Base-by-base conservation (phyloP, 768 basidiomycete genomes). In the Mycena amicta region DNA sequence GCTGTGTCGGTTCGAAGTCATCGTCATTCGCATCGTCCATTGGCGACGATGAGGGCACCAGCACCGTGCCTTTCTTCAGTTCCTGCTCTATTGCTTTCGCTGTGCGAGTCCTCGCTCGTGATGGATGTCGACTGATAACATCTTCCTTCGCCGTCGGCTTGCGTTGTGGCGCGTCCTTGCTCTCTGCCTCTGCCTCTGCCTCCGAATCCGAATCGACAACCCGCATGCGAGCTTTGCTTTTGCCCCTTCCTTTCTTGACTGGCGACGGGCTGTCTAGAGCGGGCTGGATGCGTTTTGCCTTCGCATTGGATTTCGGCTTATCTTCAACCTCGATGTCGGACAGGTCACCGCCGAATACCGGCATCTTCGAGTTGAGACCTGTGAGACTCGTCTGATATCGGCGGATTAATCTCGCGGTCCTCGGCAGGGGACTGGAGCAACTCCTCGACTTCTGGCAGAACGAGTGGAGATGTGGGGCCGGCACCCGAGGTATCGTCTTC, bases 281-380 rank as follows among this genome's bases (percentile, higher is more conserved):
- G n/a, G n/a, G n/a, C n/a, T n/a, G n/a, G n/a, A n/a, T n/a, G n/a
- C n/a, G n/a, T n/a, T n/a, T 59, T 53, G 16, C 43, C 51, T 57
- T 29, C 20, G 30, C n/a, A 15, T 23, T 20, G 28, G 27, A 28
- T 26, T 25, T 25, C 18, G 29, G 50, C 15, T 66, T 69, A 26
- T 3, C n/a, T n/a, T n/a, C 23, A 22, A 65, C 68, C 30, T 69
- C 68, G 40, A 67, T 40, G 22, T 71, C 71, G 11, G 69, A 64
- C 50, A 70, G 55, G 22, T 70, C 70, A 47, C 71, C 68, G 25
- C 66, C 64, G 22, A 47, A 31, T 18, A 56, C 39, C n/a, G 41
- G 46, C 54, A 0, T 59, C 61, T 30, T 56, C 33, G 61, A 59
- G 20, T 45, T 23, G 43, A 2, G 13, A 30, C 28, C 0, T 33